These are phyloP conservation scores for Purpureocillium takamizusanense DNA, from an alignment of 2,329 filamentous ascomycete genomes.

Conservation along the genomic window DNA sequence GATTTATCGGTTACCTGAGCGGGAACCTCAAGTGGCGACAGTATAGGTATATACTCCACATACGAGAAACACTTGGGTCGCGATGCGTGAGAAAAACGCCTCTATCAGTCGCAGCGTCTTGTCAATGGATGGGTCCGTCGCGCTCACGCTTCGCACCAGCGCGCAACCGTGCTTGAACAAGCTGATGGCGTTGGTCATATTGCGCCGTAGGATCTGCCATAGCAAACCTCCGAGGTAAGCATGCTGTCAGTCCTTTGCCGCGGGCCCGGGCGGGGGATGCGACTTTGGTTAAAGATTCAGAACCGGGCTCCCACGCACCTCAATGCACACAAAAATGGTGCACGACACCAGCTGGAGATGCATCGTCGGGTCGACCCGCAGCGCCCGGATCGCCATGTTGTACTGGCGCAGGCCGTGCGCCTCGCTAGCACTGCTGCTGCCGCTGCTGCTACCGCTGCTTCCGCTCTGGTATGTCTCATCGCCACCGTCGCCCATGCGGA, in stretches of 20 bases:
- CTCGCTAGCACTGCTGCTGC: too few species aligned
- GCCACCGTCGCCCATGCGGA: slow-evolving; percentile 1
- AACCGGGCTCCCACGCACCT: slow-evolving; percentile 4
- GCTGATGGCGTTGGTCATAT: slow-evolving; percentile 2
- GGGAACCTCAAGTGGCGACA: not conserved
- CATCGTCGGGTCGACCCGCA: slow-evolving; percentile 1
- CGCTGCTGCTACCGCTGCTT: too few species aligned
- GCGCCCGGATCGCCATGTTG: slow-evolving; percentile 3
- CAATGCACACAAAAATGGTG: slow-evolving; percentile 6
- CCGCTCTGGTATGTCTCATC: not conserved
- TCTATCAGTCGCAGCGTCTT: slow-evolving; percentile 2
- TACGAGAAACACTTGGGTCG: slow-evolving; percentile 4
- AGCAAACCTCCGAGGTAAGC: not conserved
- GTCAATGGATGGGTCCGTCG: slow-evolving; percentile 1
- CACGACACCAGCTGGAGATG: slow-evolving; percentile 6
- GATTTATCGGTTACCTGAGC: too few species aligned
- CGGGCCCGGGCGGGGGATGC: too few species aligned
- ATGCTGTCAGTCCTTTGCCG: not conserved
- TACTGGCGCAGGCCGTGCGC: slow-evolving; percentile 4
- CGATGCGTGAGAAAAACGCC: slow-evolving; percentile 4
- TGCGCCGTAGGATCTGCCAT: slow-evolving; percentile 1
- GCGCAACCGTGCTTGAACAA: slow-evolving; percentile 4
- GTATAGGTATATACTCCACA: not conserved
- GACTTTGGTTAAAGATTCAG: too few species aligned
- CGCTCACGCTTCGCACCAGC: slow-evolving; percentile 2